Evolutionary conservation across 345 rosid genomes (phyloP).

Genomic region (Acer yangbiense): DNA sequence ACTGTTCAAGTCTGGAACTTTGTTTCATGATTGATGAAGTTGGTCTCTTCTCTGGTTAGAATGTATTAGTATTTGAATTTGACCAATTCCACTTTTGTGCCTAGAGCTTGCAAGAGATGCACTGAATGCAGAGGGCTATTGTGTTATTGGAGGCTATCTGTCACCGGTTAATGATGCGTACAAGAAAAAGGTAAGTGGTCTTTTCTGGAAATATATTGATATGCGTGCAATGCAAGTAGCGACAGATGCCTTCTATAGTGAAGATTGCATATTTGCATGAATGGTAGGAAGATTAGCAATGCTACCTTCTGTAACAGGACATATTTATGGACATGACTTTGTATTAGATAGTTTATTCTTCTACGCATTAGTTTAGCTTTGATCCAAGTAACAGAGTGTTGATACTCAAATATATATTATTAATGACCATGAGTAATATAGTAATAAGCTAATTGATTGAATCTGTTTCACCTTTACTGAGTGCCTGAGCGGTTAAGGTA

Average conservation of each 20-base stretch:
- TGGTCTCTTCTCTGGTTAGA: neutral
- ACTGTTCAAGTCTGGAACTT: neutral
- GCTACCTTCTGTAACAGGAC: neutral
- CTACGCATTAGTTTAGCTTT: neutral
- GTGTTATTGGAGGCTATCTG: slow-evolving; percentile 88
- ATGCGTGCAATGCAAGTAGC: neutral
- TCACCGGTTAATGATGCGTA: slow-evolving; percentile 93
- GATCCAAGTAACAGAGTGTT: neutral
- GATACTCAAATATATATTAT: slow-evolving; percentile 1
- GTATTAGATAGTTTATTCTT: neutral
- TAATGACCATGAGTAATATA: neutral
- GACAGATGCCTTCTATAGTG: neutral
- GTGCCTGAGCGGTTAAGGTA: neutral
- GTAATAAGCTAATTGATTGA: neutral
- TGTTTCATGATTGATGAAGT: neutral
- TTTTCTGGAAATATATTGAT: neutral
- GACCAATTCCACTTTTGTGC: slow-evolving; percentile 23
- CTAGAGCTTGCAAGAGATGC: slow-evolving; percentile 89
- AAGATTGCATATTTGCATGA: neutral
- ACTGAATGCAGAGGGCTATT: slow-evolving; percentile 55
- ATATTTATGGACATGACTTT: neutral
- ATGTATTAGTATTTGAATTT: neutral
- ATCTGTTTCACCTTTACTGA: neutral
- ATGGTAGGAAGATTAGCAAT: neutral
- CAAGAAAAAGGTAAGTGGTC: slow-evolving; percentile 60